Evolutionary conservation across 805 yeast species (phyloP), one percentile per base, ranked within the genome.

Genomic region (Kregervanrija fluxuum): DNA sequence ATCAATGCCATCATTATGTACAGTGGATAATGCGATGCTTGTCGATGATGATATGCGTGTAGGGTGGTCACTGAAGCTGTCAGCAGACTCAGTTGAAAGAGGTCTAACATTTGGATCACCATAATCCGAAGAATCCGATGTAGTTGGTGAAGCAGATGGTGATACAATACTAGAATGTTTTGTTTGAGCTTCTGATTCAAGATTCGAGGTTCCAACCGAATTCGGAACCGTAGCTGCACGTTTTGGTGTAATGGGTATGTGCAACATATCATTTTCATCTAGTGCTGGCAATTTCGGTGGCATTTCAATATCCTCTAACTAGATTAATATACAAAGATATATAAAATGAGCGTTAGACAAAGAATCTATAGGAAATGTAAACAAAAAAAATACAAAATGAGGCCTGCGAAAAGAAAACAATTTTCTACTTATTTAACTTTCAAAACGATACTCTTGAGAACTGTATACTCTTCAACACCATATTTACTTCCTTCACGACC

Each of bases 401-500:
- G 15, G 9, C 38, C 33, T n/a, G 41, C 35, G 13, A 14, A 8
- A 33, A 15, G 33, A 42, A 38, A 14, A 33, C 45, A 11, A 35
- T 22, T 22, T 22, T 22, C 8, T 22, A 22, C 28, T 22, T 22
- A 22, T 8, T 22, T 22, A 22, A 22, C 28, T 22, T 22, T 22
- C 35, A 78, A 54, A 32, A 79, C 82, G 34, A 84, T 65, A 35
- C 84, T 71, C 64, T 85, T 84, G 48, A 81, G 61, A 30, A 72
- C 71, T 4, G 80, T 68, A 64, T 83, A 84, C 60, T 84, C 90
- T 40, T 82, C 84, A 38, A 82, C 62, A 16, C 91, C 91, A 59
- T 75, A 79, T 54, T 73, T 70, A 32, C 86, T 80, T 39, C 88
- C 89, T 65, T 84, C 91, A 60, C 88, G 73, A 36, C 93, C 93